Conservation (phyloP, 352 stramenopile species). For the Detonula confervacea region DNA sequence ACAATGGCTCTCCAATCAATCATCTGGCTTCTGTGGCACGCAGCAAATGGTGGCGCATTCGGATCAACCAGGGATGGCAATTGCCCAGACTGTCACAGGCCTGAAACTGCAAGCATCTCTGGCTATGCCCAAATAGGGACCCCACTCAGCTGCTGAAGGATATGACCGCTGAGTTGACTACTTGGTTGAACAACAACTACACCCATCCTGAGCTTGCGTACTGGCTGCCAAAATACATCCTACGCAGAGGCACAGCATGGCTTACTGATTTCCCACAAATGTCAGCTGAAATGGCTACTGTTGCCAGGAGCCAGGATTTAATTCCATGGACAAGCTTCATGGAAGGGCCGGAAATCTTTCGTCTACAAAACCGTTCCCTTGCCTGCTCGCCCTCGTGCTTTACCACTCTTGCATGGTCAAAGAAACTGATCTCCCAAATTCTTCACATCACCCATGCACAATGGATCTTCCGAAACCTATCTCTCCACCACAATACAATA, state of each 20-base stretch:
- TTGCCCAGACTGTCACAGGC: not conserved
- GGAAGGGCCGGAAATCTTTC: not conserved
- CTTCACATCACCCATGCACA: not conserved
- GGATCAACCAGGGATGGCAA: not conserved
- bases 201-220: not conserved
- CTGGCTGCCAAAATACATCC: conserved; percentile 6
- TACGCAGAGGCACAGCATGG: not conserved
- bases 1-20: conserved; percentile 4
- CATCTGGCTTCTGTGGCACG: conserved; percentile 1
- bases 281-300: not conserved
- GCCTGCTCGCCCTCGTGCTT: not conserved
- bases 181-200: conserved; percentile 1
- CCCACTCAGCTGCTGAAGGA: not conserved
- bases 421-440: not conserved
- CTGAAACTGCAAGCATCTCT: not conserved
- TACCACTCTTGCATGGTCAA: not conserved
- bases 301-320: not conserved
- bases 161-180: not conserved
- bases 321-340: conserved; percentile 8
- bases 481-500: not conserved
- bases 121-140: not conserved
- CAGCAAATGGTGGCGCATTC: conserved; percentile 1
- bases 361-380: not conserved
- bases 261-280: not conserved
- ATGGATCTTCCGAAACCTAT: not conserved